These are phyloP conservation scores for Suhomyces tanzawaensis DNA, from an alignment of 805 yeast genomes.

Conservation along the genomic window DNA sequence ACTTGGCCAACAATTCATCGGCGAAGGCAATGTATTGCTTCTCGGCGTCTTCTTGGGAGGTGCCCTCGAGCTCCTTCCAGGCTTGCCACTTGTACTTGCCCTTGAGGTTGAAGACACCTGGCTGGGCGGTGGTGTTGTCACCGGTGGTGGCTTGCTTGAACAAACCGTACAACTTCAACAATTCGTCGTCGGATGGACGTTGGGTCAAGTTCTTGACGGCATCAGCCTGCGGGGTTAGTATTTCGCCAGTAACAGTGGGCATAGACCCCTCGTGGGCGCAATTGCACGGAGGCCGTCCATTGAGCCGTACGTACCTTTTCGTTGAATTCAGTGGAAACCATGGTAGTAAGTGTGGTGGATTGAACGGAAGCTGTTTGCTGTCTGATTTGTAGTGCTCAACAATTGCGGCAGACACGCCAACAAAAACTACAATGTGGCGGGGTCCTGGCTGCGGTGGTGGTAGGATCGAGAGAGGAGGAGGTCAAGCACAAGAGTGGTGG, in stretches of 20 bases:
- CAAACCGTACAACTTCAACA: constrained; percentile 82
- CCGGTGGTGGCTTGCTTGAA: constrained; percentile 98
- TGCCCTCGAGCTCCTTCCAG: constrained; percentile 87
- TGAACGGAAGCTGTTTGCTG: not conserved
- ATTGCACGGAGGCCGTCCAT: too few species aligned
- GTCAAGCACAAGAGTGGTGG: too few species aligned
- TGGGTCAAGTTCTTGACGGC: constrained; percentile 72
- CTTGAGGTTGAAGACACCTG: constrained; percentile 88
- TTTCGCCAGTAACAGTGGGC: not conserved
- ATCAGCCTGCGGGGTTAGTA: constrained; percentile 56
- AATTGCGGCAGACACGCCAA: not conserved
- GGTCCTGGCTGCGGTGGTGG: not conserved
- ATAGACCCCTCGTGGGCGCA: not conserved
- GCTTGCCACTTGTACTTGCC: constrained; percentile 98
- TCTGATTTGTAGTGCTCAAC: not conserved
- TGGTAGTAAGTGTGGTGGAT: constrained; percentile 5
- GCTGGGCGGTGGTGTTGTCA: constrained; percentile 83
- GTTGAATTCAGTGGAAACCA: constrained; percentile 30
- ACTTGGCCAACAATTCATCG: constrained; percentile 55
- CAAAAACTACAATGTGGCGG: not conserved
- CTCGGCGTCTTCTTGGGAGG: constrained; percentile 88
- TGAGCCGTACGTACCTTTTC: constrained; percentile 22
- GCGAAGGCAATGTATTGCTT: constrained; percentile 68
- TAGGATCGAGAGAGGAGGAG: not conserved
- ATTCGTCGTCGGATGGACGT: constrained; percentile 84